Base-by-base conservation (phyloP, 75 land plant genomes). In the Cryptomeria japonica region DNA sequence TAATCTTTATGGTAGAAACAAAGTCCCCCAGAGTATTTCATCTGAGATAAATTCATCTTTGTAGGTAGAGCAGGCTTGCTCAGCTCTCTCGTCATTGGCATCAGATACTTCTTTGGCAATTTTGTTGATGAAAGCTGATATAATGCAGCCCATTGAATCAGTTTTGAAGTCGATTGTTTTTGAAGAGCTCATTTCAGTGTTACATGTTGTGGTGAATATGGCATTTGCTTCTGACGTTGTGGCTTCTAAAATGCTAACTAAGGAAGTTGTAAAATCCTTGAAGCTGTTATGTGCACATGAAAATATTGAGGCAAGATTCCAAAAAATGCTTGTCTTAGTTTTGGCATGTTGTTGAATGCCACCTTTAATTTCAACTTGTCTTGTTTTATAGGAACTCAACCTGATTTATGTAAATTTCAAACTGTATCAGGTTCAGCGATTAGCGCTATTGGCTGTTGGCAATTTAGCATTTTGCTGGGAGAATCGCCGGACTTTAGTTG, bases 51-150 rank as follows among this genome's bases (percentile, higher is more conserved):
- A 82, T 28, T 78, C 34, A 28, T 58, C 92, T 86, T 41, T 89
- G 80, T 88, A 98, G 99, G 99, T 98, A 89, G 97, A 96, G 88
- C 99, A 98, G 92, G 99, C 99, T 56, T 97, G 99, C 89, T 88
- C 90, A 70, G 96, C 99, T 79, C 93, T 97, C 85, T 95, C 99
- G 22, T 93, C 99, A 46, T 92, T 98, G 84, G 99, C 99, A 39
- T 90, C 93, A 73, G 99, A 98, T 92, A 89, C 93, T 84, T 87
- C 96, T 70, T 89, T 97, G 87, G 97, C 94, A 41, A 89, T 97
- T 93, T 91, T 92, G 72, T 91, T 98, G 90, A 95, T 98, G 80
- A 95, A 96, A 91, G 92, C 94, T 86, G 99, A 98, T 89, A 93
- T 97, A 49, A 94, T 98, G 97, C 96, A 96, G 85, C 95, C 99